Evolutionary conservation across 306 rosid genomes (phyloP).

Genomic region (Acmispon strigosus): DNA sequence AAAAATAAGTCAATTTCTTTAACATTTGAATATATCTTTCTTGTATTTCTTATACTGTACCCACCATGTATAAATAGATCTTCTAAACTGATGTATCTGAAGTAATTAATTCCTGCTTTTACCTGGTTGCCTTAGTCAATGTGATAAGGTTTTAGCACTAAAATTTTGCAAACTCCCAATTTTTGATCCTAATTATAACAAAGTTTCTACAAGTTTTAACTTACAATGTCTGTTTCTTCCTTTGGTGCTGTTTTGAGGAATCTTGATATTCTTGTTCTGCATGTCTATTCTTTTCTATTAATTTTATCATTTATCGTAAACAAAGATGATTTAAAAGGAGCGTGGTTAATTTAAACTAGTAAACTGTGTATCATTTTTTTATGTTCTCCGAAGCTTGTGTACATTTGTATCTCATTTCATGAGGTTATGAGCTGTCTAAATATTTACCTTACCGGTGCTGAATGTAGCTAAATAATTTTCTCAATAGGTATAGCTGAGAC

Average conservation of each 20-base stretch:
- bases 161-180: not conserved
- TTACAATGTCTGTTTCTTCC: not conserved
- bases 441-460: not conserved
- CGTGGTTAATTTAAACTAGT: not conserved
- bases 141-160: not conserved
- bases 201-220: not conserved
- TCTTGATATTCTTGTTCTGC: not conserved
- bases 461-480: not conserved
- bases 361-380: not conserved
- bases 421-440: not conserved
- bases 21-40: too few species aligned
- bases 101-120: too few species aligned
- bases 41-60: too few species aligned
- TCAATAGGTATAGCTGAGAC: not conserved
- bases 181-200: not conserved
- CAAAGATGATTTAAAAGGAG: not conserved
- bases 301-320: not conserved
- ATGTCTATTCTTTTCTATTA: not conserved
- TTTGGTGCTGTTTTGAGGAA: not conserved
- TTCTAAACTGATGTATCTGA: too few species aligned
- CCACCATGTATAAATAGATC: too few species aligned
- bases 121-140: not conserved
- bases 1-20: too few species aligned
- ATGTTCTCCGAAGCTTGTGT: not conserved
- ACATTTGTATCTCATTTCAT: not conserved